Conservation (phyloP, 2,329 filamentous ascomycete genomes). For the Epichloe coenophiala region DNA sequence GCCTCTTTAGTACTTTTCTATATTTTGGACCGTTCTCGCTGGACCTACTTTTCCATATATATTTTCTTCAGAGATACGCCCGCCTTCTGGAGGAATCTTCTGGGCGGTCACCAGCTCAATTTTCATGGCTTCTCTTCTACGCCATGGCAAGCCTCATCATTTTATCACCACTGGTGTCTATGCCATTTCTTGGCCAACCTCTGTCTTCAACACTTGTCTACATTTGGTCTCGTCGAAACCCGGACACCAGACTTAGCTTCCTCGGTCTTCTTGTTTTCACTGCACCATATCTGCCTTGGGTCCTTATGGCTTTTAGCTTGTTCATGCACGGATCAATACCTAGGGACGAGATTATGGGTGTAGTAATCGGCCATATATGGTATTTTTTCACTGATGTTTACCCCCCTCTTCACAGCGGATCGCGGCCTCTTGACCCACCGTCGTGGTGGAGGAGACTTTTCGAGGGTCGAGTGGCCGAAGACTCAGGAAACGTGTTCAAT, state of each 20-base stretch:
- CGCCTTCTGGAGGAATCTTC: conserved; percentile 89
- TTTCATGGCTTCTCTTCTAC: conserved; percentile 88
- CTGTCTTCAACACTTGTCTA: conserved; percentile 90
- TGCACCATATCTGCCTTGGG: conserved; percentile 91
- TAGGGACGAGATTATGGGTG: conserved; percentile 92
- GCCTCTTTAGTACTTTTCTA: conserved; percentile 87
- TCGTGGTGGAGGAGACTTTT: conserved; percentile 82
- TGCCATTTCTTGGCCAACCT: conserved; percentile 89
- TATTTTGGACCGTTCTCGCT: conserved; percentile 93
- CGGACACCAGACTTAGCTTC: conserved; percentile 79
- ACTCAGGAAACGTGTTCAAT: conserved; percentile 41
- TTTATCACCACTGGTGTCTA: conserved; percentile 74
- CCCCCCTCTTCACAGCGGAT: conserved; percentile 78
- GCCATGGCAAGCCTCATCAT: conserved; percentile 65
- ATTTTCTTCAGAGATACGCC: conserved; percentile 94
- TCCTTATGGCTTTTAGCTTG: conserved; percentile 82
- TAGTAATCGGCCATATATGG: conserved; percentile 90
- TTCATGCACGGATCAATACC: conserved; percentile 82
- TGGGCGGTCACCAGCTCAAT: conserved; percentile 81
- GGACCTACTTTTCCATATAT: conserved; percentile 93
- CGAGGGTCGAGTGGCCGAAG: conserved; percentile 38
- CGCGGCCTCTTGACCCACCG: conserved; percentile 77
- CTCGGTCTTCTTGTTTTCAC: conserved; percentile 82
- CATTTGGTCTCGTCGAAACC: conserved; percentile 93
- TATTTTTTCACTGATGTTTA: conserved; percentile 99